Conservation (phyloP, 805 yeast species). For the Yamadazyma sp. region DNA sequence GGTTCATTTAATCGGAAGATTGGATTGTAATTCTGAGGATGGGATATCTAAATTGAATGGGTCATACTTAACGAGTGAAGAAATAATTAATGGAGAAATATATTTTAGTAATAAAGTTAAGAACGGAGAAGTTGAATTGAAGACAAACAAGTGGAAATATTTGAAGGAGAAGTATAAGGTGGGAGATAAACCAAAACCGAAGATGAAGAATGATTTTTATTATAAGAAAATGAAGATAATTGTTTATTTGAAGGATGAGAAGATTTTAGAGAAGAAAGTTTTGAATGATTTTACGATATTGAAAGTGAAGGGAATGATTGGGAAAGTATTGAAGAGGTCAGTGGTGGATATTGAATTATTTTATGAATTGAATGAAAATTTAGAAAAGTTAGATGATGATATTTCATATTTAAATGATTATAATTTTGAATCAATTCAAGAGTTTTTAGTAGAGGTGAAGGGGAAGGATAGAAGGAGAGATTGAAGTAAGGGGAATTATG, state of each 20-base stretch:
- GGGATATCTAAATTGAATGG: conserved; percentile 52
- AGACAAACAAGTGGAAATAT: conserved; percentile 38
- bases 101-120: conserved; percentile 56
- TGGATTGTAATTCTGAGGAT: conserved; percentile 17
- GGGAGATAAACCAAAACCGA: conserved; percentile 2
- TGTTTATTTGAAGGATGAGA: conserved; percentile 4
- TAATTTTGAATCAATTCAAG: conserved; percentile 1
- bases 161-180: conserved; percentile 37
- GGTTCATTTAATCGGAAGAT: conserved; percentile 46
- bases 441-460: conserved; percentile 1
- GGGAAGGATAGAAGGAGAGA: too few relatives aligned
- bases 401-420: conserved; percentile 22
- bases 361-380: conserved; percentile 19
- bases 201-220: conserved; percentile 2
- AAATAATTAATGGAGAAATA: conserved; percentile 63
- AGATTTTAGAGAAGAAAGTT: conserved; percentile 16
- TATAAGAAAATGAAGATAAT: conserved; percentile 12
- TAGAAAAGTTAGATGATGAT: conserved; percentile 22
- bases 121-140: conserved; percentile 18
- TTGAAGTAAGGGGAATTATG: too few relatives aligned
- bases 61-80: conserved; percentile 40
- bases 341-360: conserved; percentile 23
- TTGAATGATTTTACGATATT: conserved; percentile 26
- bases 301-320: conserved; percentile 31
- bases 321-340: conserved; percentile 15